Evolutionary conservation across 139 green algal species (phyloP).

Genomic region (Pseudopediastrum boryanum): DNA sequence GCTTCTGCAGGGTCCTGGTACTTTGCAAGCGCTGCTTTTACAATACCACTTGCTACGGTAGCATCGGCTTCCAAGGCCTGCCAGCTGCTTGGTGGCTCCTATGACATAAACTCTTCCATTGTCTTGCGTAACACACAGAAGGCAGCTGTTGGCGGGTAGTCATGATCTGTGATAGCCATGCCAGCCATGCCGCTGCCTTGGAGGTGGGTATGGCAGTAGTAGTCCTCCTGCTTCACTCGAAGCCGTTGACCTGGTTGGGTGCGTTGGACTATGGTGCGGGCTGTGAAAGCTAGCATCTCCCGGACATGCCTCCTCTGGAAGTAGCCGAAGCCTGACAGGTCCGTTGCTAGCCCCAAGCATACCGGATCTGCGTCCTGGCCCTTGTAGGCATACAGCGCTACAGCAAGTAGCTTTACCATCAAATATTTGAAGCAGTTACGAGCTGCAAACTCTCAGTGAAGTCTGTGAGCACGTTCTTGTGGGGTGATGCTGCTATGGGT

Average conservation of each 20-base stretch:
- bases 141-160: slow-evolving; percentile 91
- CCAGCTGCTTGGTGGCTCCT: too few relatives aligned
- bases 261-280: slow-evolving; percentile 88
- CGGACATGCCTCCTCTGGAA: slow-evolving; percentile 88
- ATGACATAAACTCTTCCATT: slow-evolving; percentile 37
- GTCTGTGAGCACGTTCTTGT: too few relatives aligned
- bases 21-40: slow-evolving; percentile 82
- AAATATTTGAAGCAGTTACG: too few relatives aligned
- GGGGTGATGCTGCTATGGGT: too few relatives aligned
- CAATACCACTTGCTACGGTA: too few relatives aligned
- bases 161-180: slow-evolving; percentile 88
- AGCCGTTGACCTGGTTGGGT: slow-evolving; percentile 85
- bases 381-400: slow-evolving; percentile 22
- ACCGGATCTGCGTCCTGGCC: slow-evolving; percentile 18
- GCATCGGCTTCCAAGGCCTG: too few relatives aligned
- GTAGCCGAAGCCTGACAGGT: slow-evolving; percentile 94
- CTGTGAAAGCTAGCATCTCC: slow-evolving; percentile 95
- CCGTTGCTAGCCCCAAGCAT: slow-evolving; percentile 79
- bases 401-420: slow-evolving; percentile 40
- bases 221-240: slow-evolving; percentile 90
- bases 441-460: too few relatives aligned
- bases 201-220: slow-evolving; percentile 94
- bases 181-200: slow-evolving; percentile 82
- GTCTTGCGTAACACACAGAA: slow-evolving; percentile 92
- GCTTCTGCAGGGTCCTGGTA: slow-evolving; percentile 94